Conservation (phyloP, 23 red algal species). For the Gracilaria vermiculophylla region DNA sequence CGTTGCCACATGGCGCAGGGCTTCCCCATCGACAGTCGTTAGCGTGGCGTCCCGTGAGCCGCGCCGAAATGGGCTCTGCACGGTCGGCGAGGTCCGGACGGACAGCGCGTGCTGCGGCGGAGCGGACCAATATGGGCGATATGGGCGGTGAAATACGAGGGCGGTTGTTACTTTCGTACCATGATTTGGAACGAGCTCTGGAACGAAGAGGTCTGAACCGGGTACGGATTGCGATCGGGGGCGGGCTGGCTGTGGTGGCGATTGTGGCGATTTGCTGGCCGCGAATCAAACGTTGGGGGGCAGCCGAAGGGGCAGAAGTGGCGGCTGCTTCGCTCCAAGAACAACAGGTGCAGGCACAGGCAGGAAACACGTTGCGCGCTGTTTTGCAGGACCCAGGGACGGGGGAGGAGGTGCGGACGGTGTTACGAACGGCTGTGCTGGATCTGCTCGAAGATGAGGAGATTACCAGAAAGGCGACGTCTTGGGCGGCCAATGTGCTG, state of each 20-base stretch:
- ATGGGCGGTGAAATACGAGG: background rate
- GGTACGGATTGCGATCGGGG: conserved; percentile 14
- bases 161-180: conserved; percentile 60
- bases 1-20: background rate
- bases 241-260: background rate
- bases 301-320: conserved; percentile 68
- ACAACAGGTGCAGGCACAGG: conserved; percentile 48
- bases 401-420: conserved; percentile 12
- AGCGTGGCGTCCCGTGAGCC: background rate
- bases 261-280: conserved; percentile 46
- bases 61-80: background rate
- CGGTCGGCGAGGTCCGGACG: background rate
- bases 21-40: conserved; percentile 1
- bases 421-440: conserved; percentile 25
- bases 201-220: conserved; percentile 36
- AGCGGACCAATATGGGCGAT: background rate
- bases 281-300: conserved; percentile 82
- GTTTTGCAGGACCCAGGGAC: conserved; percentile 39
- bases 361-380: conserved; percentile 14
- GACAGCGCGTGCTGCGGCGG: background rate
- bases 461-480: background rate
- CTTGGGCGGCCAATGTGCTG: background rate
- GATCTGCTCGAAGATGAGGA: conserved; percentile 38
- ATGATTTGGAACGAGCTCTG: conserved; percentile 64
- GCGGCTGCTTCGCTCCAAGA: conserved; percentile 51